Evolutionary conservation across 2,329 filamentous ascomycete genomes (phyloP).

Genomic region (Chaetoscypha palmicola): DNA sequence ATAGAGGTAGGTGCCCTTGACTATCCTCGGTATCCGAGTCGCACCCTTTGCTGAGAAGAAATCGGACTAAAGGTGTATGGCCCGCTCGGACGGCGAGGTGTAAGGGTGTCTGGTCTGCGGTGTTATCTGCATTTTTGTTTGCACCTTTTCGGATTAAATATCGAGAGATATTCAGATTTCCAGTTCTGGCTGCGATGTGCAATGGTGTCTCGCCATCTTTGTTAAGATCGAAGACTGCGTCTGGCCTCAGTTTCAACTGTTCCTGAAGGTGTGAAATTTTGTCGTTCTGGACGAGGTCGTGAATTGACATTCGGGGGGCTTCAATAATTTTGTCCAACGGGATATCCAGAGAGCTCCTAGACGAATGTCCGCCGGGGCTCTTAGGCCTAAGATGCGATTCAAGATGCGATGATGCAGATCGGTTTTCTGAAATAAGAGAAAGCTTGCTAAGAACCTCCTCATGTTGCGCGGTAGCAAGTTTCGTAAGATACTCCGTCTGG

Average conservation of each 20-base stretch:
- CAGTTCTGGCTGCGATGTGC: background rate
- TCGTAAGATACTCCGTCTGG: slow-evolving; percentile 5
- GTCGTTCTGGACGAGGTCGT: no score
- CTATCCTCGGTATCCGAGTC: background rate
- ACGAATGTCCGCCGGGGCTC: no score
- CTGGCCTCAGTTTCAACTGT: no score
- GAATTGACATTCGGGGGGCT: no score
- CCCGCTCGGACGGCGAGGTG: background rate
- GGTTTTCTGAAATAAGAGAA: background rate
- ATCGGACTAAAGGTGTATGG: background rate
- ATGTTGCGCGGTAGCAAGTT: background rate
- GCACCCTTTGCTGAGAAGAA: background rate
- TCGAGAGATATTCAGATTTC: background rate
- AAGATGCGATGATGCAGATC: no score
- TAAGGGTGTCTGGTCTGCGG: slow-evolving; percentile 5
- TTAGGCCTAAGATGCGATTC: no score
- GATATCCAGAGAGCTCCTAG: no score
- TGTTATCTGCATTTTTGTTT: slow-evolving; percentile 1
- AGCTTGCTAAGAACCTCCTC: background rate
- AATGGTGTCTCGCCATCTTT: background rate
- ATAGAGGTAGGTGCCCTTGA: background rate
- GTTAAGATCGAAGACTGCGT: no score
- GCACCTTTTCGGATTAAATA: slow-evolving; percentile 3
- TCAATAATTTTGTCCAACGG: no score
- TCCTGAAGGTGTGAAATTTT: no score